Base-by-base conservation (phyloP, 306 rosid species). In the Lathyrus sativus region DNA sequence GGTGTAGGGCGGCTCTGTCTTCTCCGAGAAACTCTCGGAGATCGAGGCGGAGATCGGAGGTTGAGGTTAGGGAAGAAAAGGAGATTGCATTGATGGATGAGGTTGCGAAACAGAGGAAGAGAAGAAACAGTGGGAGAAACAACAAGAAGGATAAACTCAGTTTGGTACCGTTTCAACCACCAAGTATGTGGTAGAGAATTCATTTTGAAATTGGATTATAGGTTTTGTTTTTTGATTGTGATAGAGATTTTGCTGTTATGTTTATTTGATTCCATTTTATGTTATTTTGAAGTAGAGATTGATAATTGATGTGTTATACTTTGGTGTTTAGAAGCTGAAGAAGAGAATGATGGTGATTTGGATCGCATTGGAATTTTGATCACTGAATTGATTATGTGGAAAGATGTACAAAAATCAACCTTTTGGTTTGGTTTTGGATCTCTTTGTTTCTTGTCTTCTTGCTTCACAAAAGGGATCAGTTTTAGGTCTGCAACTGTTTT, bases 371-470 rank as follows among this genome's bases (percentile, higher is more conserved):
- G 92, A 53, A 68, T 69, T 76, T 53, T 86, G 49, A 64, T 87
- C 6, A 74, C 59, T 70, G 96, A 85, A 62, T 76, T 93, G 77
- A 68, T 88, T 5, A 81, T 86, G 95, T 93, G 99, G 99, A 87
- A 71, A 76, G 92, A 93, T 78, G 83, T 80, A 9, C 78, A 96
- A 22, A 88, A 81, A 68, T 88, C 96, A 0, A 79, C 76, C 68
- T 90, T 90, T 78, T 93, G 99, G 97, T 90, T 93, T 74, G 96
- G 96, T 66, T 66, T 88, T 4, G 96, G 96, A 4, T 82, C 83
- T 63, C 79, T 93, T 3, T 90, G 82, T 54, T 86, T 90, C 89
- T 70, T 88, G 10, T 86, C 99, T 75, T 84, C 95, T 73, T 86
- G 89, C 85, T 90, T 86, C 70, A 67, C 97, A 11, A 78, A 65